phyloP scores from a whole-genome alignment of 495 filamentous ascomycete genomes.

The Annulohypoxylon maeteangense region DNA sequence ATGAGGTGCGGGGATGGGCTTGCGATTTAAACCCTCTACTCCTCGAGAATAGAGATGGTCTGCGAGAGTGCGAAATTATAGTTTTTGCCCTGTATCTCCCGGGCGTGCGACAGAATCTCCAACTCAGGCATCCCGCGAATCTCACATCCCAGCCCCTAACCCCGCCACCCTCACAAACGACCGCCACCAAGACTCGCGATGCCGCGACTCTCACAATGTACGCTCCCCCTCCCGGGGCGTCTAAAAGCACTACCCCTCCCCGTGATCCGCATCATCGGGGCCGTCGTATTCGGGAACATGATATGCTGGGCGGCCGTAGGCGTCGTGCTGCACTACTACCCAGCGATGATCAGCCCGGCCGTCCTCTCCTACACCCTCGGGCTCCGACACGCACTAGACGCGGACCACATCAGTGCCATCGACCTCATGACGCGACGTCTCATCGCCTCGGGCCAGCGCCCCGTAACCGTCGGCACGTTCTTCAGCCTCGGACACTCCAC shows the following conservation, averaged over 20 bases:
- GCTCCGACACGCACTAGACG: constrained; percentile 92
- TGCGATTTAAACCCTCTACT: background rate
- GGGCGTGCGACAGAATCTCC: too few relatives aligned
- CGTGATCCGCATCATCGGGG: constrained; percentile 72
- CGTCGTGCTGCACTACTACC: constrained; percentile 68
- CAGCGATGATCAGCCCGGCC: constrained; percentile 77
- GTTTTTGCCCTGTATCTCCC: too few relatives aligned
- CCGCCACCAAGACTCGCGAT: constrained; percentile 1
- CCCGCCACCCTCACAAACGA: background rate
- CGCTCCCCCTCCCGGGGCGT: constrained; percentile 40
- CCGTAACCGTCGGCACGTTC: constrained; percentile 95
- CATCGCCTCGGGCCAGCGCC: constrained; percentile 84
- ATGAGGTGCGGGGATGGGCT: background rate
- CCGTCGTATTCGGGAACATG: constrained; percentile 73
- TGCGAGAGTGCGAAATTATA: too few relatives aligned
- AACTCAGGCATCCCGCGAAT: background rate
- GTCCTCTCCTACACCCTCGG: constrained; percentile 90
- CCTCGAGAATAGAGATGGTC: too few relatives aligned
- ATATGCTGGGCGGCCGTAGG: constrained; percentile 78
- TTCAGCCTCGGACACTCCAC: constrained; percentile 95
- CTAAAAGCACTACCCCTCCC: constrained; percentile 66
- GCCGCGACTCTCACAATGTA: constrained; percentile 22
- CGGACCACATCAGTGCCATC: constrained; percentile 96
- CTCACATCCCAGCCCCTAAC: background rate
- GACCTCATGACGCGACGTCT: constrained; percentile 94